Percentiles rank a stretch among this genome's conserved stretches.
Conservation (phyloP, 768 basidiomycete genomes). For the Suillus variegatus region DNA sequence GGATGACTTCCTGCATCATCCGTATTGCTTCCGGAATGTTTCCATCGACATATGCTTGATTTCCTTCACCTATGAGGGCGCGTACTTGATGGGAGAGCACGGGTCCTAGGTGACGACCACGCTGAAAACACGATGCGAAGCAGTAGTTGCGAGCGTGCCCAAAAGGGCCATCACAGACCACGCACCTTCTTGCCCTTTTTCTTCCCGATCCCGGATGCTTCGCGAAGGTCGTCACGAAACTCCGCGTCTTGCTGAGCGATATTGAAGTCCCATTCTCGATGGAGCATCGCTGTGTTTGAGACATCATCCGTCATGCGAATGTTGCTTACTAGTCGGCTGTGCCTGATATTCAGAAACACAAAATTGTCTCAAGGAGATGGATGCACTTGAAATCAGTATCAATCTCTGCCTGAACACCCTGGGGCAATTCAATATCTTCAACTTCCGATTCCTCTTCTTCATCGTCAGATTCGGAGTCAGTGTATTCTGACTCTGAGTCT, state of each 20-base stretch:
- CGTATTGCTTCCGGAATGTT: slow-evolving; percentile 69
- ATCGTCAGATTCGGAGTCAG: slow-evolving; percentile 4
- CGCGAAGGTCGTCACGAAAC: slow-evolving; percentile 73
- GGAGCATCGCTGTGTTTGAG: slow-evolving; percentile 46
- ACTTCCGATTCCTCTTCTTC: slow-evolving; percentile 13
- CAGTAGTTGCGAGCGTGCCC: background rate
- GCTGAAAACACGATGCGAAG: slow-evolving; percentile 14
- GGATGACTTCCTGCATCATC: slow-evolving; percentile 88
- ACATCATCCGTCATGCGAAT: slow-evolving; percentile 57
- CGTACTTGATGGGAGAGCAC: slow-evolving; percentile 69
- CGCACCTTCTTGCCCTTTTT: slow-evolving; percentile 48
- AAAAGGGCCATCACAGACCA: slow-evolving; percentile 2
- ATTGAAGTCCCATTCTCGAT: slow-evolving; percentile 73
- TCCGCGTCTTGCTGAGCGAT: slow-evolving; percentile 68
- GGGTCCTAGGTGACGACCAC: slow-evolving; percentile 54
- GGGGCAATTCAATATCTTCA: slow-evolving; percentile 41
- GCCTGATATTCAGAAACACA: background rate
- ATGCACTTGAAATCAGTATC: slow-evolving; percentile 64
- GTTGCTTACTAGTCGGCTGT: slow-evolving; percentile 66
- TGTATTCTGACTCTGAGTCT: slow-evolving; percentile 29
- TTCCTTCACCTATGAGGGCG: slow-evolving; percentile 80
- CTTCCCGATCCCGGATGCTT: slow-evolving; percentile 71
- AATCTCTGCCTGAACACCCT: slow-evolving; percentile 28
- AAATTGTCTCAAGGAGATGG: slow-evolving; percentile 7
- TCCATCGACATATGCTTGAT: slow-evolving; percentile 80